phyloP scores from a whole-genome alignment of 2,329 filamentous ascomycete species.

The Fusarium sambucinum region DNA sequence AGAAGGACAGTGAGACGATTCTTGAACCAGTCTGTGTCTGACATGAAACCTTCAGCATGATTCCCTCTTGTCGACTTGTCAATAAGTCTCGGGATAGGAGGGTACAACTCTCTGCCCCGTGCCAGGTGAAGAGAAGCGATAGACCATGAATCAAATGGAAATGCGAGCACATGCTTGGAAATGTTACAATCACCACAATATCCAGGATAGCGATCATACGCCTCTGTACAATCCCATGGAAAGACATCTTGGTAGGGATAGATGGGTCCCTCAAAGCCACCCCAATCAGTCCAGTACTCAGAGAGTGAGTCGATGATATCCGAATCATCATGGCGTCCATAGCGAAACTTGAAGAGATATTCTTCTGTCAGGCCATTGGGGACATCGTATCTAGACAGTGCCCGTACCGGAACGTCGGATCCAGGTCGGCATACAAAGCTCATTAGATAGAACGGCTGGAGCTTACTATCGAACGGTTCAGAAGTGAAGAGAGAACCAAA shows the following conservation, averaged over 20 bases:
- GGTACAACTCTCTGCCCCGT: constrained; percentile 52
- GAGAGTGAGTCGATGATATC: constrained; percentile 56
- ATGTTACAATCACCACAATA: constrained; percentile 56
- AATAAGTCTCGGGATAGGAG: background rate
- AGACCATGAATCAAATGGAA: constrained; percentile 59
- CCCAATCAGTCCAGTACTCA: constrained; percentile 62
- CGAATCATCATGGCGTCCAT: constrained; percentile 54
- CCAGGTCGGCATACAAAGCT: constrained; percentile 54
- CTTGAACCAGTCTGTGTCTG: constrained; percentile 49
- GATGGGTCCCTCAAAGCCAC: constrained; percentile 51
- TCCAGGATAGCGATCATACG: constrained; percentile 52
- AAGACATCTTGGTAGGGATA: constrained; percentile 58
- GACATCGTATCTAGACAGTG: constrained; percentile 51
- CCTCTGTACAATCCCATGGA: constrained; percentile 61
- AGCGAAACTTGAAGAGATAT: constrained; percentile 55
- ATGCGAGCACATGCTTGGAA: constrained; percentile 58
- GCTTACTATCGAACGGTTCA: background rate
- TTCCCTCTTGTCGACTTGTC: background rate
- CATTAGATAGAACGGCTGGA: constrained; percentile 52
- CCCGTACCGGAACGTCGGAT: constrained; percentile 37
- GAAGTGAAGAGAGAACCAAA: constrained; percentile 49
- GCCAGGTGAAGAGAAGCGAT: constrained; percentile 54
- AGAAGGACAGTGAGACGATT: constrained; percentile 52
- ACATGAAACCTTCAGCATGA: constrained; percentile 26
- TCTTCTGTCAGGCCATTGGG: constrained; percentile 57